Percentiles rank a stretch among this genome's conserved stretches.
phyloP scores from a whole-genome alignment of 2,329 filamentous ascomycete genomes.

The Magnaporthiopsis rhizophila region DNA sequence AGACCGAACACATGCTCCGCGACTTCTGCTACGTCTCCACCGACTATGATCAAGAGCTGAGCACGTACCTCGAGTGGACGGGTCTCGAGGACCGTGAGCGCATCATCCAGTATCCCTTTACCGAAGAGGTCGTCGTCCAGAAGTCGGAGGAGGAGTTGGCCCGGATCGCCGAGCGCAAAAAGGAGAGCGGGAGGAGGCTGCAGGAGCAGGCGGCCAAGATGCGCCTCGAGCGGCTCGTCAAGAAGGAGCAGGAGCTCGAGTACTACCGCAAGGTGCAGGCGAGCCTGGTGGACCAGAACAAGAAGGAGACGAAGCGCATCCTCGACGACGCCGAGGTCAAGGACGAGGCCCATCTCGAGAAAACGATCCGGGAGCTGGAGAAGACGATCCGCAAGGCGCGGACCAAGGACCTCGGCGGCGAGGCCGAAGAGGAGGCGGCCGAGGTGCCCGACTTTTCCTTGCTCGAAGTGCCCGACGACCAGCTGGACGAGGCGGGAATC shows the following conservation, averaged over 20 bases:
- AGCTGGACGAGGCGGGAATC: conserved; percentile 82
- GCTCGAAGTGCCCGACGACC: conserved; percentile 80
- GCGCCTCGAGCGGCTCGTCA: conserved; percentile 88
- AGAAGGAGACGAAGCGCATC: conserved; percentile 82
- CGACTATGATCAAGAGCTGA: conserved; percentile 73
- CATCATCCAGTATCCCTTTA: conserved; percentile 88
- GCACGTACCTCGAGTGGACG: conserved; percentile 77
- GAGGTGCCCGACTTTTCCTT: conserved; percentile 82
- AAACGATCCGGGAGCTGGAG: conserved; percentile 80
- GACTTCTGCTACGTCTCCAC: conserved; percentile 86
- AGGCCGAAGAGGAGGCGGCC: conserved; percentile 68
- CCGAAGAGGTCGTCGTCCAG: conserved; percentile 80
- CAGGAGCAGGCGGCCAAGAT: conserved; percentile 97
- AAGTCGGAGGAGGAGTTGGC: conserved; percentile 94
- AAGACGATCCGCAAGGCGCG: conserved; percentile 81
- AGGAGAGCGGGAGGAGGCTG: conserved; percentile 82
- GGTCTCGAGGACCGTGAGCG: conserved; percentile 83
- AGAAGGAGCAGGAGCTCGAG: conserved; percentile 90
- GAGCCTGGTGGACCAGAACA: conserved; percentile 66
- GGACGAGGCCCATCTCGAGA: conserved; percentile 80
- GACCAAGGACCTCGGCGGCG: conserved; percentile 84
- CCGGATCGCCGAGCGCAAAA: conserved; percentile 83
- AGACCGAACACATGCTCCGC: conserved; percentile 78
- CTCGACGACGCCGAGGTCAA: conserved; percentile 88
- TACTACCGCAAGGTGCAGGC: conserved; percentile 82